phyloP scores from a whole-genome alignment of 1,284 basidiomycete genomes.

The Cutaneotrichosporon spelunceum region DNA sequence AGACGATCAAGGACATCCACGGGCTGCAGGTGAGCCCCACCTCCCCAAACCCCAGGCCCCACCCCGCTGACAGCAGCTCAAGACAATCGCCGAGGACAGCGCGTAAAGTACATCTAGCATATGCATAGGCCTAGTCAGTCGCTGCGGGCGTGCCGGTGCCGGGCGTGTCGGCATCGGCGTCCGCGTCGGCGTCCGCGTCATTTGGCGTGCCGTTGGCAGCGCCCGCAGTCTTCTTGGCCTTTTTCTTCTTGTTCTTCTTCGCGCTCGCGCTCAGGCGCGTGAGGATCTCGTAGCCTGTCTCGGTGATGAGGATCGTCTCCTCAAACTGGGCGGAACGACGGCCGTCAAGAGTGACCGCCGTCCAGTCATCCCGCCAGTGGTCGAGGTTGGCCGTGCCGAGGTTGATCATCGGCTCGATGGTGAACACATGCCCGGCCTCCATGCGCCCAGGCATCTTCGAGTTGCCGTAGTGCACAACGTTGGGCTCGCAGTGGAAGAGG shows the following conservation, averaged over 20 bases:
- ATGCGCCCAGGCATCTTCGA: conserved; percentile 53
- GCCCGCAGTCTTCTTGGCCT: conserved; percentile 30
- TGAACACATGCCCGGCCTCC: conserved; percentile 53
- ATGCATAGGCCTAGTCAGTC: conserved; percentile 20
- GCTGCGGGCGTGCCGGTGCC: conserved; percentile 24
- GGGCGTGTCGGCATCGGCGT: conserved; percentile 19
- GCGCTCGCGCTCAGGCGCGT: conserved; percentile 57
- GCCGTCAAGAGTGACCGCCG: conserved; percentile 83
- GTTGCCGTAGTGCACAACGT: conserved; percentile 53
- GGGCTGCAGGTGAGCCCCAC: conserved; percentile 74
- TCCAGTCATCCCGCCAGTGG: conserved; percentile 67
- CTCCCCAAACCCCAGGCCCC: too few relatives aligned
- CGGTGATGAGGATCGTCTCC: conserved; percentile 87
- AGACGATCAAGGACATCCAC: conserved; percentile 88
- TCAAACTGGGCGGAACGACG: conserved; percentile 91
- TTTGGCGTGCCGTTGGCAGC: conserved; percentile 18
- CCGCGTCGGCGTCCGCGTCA: conserved; percentile 14
- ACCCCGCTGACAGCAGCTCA: conserved; percentile 33
- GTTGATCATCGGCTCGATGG: conserved; percentile 76
- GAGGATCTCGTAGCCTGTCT: conserved; percentile 82
- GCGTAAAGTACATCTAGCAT: conserved; percentile 7
- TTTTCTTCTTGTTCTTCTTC: conserved; percentile 46
- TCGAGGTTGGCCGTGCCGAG: conserved; percentile 59
- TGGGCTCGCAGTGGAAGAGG: conserved; percentile 54
- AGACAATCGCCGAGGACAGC: conserved; percentile 41